These are phyloP conservation scores for Russula earlei DNA, from an alignment of 768 basidiomycete species.

Conservation along the genomic window DNA sequence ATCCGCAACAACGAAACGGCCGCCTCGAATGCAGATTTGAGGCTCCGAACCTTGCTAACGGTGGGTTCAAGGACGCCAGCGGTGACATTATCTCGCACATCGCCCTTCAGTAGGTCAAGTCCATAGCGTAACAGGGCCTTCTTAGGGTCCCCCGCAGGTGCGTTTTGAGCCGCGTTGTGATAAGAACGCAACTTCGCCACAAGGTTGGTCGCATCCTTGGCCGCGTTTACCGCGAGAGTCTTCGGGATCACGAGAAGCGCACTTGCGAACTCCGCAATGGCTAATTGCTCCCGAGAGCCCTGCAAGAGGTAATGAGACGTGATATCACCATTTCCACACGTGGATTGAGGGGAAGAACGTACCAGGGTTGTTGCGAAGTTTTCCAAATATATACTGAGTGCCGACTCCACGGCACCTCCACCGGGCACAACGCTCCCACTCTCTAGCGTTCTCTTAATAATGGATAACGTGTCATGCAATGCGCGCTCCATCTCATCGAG, in stretches of 20 bases:
- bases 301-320: conserved; percentile 25
- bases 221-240: conserved; percentile 93
- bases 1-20: conserved; percentile 91
- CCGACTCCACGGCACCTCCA: conserved; percentile 95
- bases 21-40: conserved; percentile 96
- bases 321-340: neutral
- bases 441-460: conserved; percentile 96
- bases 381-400: conserved; percentile 93
- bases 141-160: conserved; percentile 83
- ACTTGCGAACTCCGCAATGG: conserved; percentile 96
- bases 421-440: conserved; percentile 94
- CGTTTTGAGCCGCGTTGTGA: conserved; percentile 94
- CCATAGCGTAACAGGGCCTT: conserved; percentile 87
- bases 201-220: conserved; percentile 95
- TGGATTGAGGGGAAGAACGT: conserved; percentile 26
- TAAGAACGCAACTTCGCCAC: conserved; percentile 95
- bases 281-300: conserved; percentile 97
- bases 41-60: conserved; percentile 90
- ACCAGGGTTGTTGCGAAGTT: conserved; percentile 98
- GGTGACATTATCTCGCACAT: conserved; percentile 88
- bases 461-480: conserved; percentile 86
- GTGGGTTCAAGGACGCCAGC: conserved; percentile 96
- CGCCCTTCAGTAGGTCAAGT: conserved; percentile 87
- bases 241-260: conserved; percentile 94
- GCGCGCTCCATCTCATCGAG: conserved; percentile 99